Base-by-base conservation (phyloP, 106 monocot species). In the Ottelia alismoides region DNA sequence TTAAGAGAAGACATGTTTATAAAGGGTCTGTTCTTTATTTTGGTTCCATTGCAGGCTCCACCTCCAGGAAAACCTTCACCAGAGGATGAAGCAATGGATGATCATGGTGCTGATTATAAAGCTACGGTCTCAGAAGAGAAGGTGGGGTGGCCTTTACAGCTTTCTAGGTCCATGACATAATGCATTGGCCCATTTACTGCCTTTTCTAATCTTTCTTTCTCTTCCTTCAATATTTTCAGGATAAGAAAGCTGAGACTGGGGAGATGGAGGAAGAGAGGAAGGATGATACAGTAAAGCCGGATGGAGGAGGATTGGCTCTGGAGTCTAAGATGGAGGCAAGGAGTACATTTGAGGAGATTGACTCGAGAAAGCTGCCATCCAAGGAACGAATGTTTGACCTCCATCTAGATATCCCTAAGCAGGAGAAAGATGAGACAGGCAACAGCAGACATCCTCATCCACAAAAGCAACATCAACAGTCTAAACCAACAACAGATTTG, bases 41-140 rank as follows among this genome's bases (percentile, higher is more conserved):
- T 43, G 6, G 40, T 43, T 43, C 16, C 16, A 43, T 51, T 53
- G 50, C 59, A 83, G 87, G 87, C 78, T 57, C 85, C 81, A 68
- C 88, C 88, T 30, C 74, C 76, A n/a, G 85, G 74, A 53, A 89
- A 82, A 61, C 62, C 64, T 47, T 79, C 89, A 29, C 70, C 74
- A 17, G 85, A 89, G 52, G 67, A 58, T 46, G 89, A 89, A 53
- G 40, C 29, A 1, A 31, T 25, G 2, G 60, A 46, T 24, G 68
- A 73, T 23, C 49, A 30, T 58, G 62, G 48, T 45, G 18, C 45
- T 18, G 74, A 76, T 50, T 52, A 53, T 22, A 75, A 71, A 31
- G 28, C 68, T 30, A 0, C n/a, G 55, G 55, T 27, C 2, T 29
- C 69, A 47, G 73, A 72, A 35, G 82, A 89, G 22, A 59, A 64